These are phyloP conservation scores for Gossypium gossypioides DNA, from an alignment of 441 rosid genomes.

Conservation along the genomic window DNA sequence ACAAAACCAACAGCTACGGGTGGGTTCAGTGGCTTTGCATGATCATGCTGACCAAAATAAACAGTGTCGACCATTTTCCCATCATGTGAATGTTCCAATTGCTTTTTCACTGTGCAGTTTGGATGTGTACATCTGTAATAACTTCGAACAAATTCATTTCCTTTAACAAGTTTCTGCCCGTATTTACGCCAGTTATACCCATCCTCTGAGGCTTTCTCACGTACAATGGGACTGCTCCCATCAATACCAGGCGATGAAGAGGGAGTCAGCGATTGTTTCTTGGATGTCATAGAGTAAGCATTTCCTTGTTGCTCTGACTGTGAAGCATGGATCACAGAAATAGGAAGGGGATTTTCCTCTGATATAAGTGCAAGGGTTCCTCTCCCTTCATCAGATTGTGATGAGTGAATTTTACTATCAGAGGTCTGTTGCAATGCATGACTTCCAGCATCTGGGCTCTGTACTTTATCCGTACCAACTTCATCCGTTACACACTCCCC, in stretches of 20 bases:
- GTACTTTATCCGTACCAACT: conserved; percentile 26
- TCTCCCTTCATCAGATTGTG: conserved; percentile 25
- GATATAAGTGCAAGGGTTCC: conserved; percentile 10
- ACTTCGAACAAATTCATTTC: conserved; percentile 77
- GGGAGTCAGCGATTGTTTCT: neutral
- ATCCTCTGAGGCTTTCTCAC: conserved; percentile 71
- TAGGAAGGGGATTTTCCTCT: conserved; percentile 22
- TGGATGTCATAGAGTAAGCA: neutral
- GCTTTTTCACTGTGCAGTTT: conserved; percentile 75
- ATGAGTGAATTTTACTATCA: conserved; percentile 19
- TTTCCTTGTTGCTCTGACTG: neutral
- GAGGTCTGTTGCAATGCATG: conserved; percentile 17
- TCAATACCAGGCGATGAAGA: neutral
- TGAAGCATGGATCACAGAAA: conserved; percentile 15
- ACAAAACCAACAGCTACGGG: conserved; percentile 36
- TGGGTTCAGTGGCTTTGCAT: conserved; percentile 44
- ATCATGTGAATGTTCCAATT: conserved; percentile 58
- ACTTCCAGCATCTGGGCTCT: conserved; percentile 19
- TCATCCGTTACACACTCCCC: conserved; percentile 29
- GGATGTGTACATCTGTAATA: conserved; percentile 80
- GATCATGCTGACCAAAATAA: conserved; percentile 69
- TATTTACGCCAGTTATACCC: conserved; percentile 90
- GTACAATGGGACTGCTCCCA: conserved; percentile 24
- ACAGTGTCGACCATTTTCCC: conserved; percentile 55
- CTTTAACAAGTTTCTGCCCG: conserved; percentile 83